Base-by-base conservation (phyloP, 768 basidiomycete species). In the Cyathus striatus region DNA sequence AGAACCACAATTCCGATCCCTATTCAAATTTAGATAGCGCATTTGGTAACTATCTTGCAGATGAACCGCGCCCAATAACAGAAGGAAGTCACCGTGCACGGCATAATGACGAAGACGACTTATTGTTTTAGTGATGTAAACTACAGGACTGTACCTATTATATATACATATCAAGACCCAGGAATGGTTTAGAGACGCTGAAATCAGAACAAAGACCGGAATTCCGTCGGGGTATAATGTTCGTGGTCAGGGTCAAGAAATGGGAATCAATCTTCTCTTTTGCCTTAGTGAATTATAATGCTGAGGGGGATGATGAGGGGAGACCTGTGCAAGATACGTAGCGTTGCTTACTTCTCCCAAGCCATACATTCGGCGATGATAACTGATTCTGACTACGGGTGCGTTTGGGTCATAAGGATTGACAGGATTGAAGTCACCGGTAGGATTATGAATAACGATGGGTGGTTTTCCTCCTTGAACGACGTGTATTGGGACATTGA, bases 311-410 rank as follows among this genome's bases (percentile, higher is more conserved):
- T 40, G 50, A 51, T 32, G 10, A 36, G n/a, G 34, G 23, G 17
- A 40, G 42, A 24, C 38, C 20, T 7, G 23, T 26, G 46, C 16
- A 36, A 37, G 26, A 27, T 23, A 34, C 21, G 23, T 37, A 20
- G 5, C 21, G 37, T 26, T 21, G 66, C 86, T 51, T 41, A 92
- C 93, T 80, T 97, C 95, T 52, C 95, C 95, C 5, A 97, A 75
- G 2, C 94, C 95, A 65, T 95, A 98, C 82, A 95, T 86, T 50
- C 82, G 77, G 43, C 90, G 75, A 57, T 98, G 95, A 60, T 95
- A 99, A 55, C 93, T 96, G 55, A 93, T 86, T 37, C 83, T 70
- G 5, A 83, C 76, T n/a, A n/a, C n/a, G n/a, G n/a, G n/a, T 1
- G 75, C 63, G 49, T 68, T 65, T 39, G 66, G 55, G 38, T 62